Percentiles rank a stretch among this genome's conserved stretches.
Conservation (phyloP, 2,329 filamentous ascomycete genomes). For the Mycosphaerella sp. region DNA sequence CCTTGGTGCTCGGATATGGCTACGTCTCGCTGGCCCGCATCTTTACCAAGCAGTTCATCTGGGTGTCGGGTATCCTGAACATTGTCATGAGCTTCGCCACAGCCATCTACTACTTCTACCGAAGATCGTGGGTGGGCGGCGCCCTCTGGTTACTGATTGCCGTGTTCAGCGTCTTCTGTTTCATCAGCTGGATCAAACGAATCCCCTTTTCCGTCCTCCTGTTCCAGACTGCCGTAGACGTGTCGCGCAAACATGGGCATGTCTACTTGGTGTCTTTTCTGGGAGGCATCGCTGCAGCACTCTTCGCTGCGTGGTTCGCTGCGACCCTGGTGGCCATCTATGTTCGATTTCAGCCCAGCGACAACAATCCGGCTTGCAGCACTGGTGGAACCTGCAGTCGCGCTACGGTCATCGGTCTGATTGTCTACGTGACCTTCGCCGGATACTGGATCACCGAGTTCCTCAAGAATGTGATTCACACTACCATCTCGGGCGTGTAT, state of each 20-base stretch:
- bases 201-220: conserved; percentile 90
- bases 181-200: conserved; percentile 79
- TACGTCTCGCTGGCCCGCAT: conserved; percentile 57
- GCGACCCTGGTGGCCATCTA: conserved; percentile 83
- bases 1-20: conserved; percentile 64
- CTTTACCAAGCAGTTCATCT: conserved; percentile 79
- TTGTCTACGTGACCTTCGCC: conserved; percentile 83
- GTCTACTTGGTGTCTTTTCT: conserved; percentile 81
- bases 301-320: conserved; percentile 76
- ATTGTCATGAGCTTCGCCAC: conserved; percentile 78
- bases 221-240: conserved; percentile 78
- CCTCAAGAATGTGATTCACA: conserved; percentile 89
- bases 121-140: conserved; percentile 71
- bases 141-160: conserved; percentile 81
- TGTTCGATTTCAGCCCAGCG: conserved; percentile 65
- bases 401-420: conserved; percentile 72
- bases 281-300: conserved; percentile 68
- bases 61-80: conserved; percentile 84
- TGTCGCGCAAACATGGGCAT: conserved; percentile 76
- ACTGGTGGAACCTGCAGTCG: conserved; percentile 56
- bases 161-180: conserved; percentile 73
- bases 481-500: conserved; percentile 79
- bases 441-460: conserved; percentile 93
- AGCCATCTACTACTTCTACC: conserved; percentile 75
- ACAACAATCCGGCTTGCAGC: conserved; percentile 50